Conservation (phyloP, 23 red algal species). For the Agarophyton chilense region DNA sequence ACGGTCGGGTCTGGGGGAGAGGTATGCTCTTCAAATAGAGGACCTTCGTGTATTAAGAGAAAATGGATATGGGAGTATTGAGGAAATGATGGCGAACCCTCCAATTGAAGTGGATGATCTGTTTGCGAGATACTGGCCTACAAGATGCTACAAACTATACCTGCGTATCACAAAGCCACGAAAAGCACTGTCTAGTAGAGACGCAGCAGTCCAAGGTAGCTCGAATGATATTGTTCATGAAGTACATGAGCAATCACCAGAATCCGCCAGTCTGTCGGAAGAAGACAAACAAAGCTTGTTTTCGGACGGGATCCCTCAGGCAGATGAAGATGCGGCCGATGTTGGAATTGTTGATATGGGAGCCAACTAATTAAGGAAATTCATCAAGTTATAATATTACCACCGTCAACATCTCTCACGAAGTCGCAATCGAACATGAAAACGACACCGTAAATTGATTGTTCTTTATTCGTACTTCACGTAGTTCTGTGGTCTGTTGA, state of each 20-base stretch:
- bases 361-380: background rate
- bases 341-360: background rate
- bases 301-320: background rate
- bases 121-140: slow-evolving; percentile 9
- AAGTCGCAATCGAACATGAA: slow-evolving; percentile 20
- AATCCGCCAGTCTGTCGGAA: background rate
- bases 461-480: slow-evolving; percentile 6
- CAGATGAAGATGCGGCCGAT: background rate
- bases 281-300: slow-evolving; percentile 12
- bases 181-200: background rate
- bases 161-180: slow-evolving; percentile 6
- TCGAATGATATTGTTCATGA: background rate
- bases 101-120: slow-evolving; percentile 26
- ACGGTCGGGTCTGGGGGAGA: background rate
- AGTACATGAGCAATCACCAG: background rate
- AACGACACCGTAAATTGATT: background rate
- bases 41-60: slow-evolving; percentile 9
- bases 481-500: too few relatives aligned
- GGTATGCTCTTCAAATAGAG: background rate
- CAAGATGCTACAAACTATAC: slow-evolving; percentile 16
- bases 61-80: slow-evolving; percentile 7
- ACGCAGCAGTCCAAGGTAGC: background rate
- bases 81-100: slow-evolving; percentile 21
- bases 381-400: too few relatives aligned
- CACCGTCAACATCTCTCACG: background rate